phyloP scores from a whole-genome alignment of 495 filamentous ascomycete species.

The Lasiosphaeria miniovina region DNA sequence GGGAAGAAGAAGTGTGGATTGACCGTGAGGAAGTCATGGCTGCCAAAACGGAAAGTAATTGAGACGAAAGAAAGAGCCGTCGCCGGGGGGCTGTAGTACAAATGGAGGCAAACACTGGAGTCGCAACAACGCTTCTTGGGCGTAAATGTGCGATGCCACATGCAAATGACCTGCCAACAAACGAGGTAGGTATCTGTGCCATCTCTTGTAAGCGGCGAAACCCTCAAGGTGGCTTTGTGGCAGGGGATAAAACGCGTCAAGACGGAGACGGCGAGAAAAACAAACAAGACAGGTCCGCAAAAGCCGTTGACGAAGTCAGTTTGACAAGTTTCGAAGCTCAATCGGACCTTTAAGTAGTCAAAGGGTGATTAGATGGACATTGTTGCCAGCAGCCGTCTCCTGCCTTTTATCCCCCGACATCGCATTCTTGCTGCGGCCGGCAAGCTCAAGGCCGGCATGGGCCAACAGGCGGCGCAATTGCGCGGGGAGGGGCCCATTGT shows the following conservation, averaged over 20 bases:
- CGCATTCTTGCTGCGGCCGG: too few species aligned
- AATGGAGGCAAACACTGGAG: neutral
- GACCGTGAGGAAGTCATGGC: conserved; percentile 21
- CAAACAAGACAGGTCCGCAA: too few species aligned
- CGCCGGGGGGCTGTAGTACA: neutral
- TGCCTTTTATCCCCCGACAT: too few species aligned
- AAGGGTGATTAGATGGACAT: too few species aligned
- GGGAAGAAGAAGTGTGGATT: conserved; percentile 42
- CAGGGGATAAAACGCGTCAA: too few species aligned
- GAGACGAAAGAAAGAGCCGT: conserved; percentile 1
- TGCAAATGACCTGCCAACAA: conserved; percentile 3
- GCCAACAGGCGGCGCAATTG: neutral
- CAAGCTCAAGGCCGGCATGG: neutral
- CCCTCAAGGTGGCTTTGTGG: too few species aligned
- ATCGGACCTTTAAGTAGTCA: too few species aligned
- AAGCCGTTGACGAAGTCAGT: too few species aligned
- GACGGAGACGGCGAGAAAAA: too few species aligned
- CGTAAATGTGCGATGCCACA: neutral
- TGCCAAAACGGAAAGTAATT: neutral
- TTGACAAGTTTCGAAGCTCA: too few species aligned
- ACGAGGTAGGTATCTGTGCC: neutral
- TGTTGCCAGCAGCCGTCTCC: too few species aligned
- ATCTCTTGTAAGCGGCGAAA: conserved; percentile 15
- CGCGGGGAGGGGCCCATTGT: neutral
- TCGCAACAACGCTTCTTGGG: neutral